Evolutionary conservation across 1,284 basidiomycete genomes (phyloP), one percentile per base, ranked within the genome.

Genomic region (Trichosporon sp.): DNA sequence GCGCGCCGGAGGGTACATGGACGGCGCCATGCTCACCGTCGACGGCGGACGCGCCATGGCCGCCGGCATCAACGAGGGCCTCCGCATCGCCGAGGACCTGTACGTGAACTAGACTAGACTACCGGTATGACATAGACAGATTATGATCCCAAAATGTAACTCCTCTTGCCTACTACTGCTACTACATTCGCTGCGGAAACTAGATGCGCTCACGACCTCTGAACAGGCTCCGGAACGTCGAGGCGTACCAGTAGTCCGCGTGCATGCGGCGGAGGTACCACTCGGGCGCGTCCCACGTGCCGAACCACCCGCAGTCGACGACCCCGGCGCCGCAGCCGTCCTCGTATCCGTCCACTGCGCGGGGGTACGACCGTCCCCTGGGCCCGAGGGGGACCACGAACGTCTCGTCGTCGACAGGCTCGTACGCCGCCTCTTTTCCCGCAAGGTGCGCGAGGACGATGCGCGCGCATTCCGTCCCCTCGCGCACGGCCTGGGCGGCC

Each of bases 1-100:
- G 64, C 69, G 70, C 21, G 82, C 79, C 0, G 82, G 81, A 18
- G 75, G 75, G 2, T 83, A 78, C 72, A 79, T 80, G 72, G 76
- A 80, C 71, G 79, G 79, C 35, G 77, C 81, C 0, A 64, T 74
- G n/a, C 71, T 83, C 58, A 73, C 74, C 1, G 76, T 83, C 27
- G 81, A 83, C 65, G 82, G 82, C 5, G 82, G 82, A 6, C 71
- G 81, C 25, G 65, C 78, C 8, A 75, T 83, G 74, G 76, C 70
- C 18, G 77, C 77, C 3, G 75, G 77, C 7, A 77, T 77, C 63
- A 68, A 78, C 63, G 77, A 78, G 66, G 77, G 77, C 29, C 25
- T 78, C 21, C 72, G 74, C 35, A 21, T 78, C 35, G 70, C 74
- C 29, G 77, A 78, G 66, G 72, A 78, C 32, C 74, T 69, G 11